Conservation (phyloP, 2,329 filamentous ascomycete species). For the Ampelomyces quisqualis region DNA sequence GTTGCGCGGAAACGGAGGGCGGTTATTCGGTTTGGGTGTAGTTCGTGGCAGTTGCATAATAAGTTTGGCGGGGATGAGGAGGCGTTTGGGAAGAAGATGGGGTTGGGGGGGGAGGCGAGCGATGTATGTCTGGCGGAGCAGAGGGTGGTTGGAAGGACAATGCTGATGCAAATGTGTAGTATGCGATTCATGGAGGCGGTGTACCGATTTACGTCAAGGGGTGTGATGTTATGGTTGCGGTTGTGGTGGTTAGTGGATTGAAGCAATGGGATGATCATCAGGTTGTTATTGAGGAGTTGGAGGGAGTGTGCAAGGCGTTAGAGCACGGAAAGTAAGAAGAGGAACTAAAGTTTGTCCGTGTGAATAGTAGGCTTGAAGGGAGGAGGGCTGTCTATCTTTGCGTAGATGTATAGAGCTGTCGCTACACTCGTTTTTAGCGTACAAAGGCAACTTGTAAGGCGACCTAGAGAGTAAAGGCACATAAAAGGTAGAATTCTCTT, state of each 20-base stretch:
- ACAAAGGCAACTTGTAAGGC: too few relatives aligned
- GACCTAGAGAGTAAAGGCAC: too few relatives aligned
- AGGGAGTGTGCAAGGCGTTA: constrained; percentile 13
- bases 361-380: too few relatives aligned
- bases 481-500: too few relatives aligned
- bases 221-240: constrained; percentile 71
- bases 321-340: constrained; percentile 7
- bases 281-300: constrained; percentile 63
- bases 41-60: constrained; percentile 69
- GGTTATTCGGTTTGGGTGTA: constrained; percentile 67
- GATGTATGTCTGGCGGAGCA: constrained; percentile 26
- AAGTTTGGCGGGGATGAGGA: constrained; percentile 65
- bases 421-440: too few relatives aligned
- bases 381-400: too few relatives aligned
- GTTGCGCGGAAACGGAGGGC: constrained; percentile 67
- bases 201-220: constrained; percentile 69
- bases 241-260: constrained; percentile 74
- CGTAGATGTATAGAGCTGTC: too few relatives aligned
- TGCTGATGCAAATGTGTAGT: constrained; percentile 38
- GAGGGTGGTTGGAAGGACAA: not conserved
- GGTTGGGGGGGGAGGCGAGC: constrained; percentile 52
- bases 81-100: constrained; percentile 65
- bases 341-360: too few relatives aligned
- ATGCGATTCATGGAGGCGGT: constrained; percentile 77
- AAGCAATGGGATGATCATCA: constrained; percentile 79